Base-by-base conservation (phyloP, 768 basidiomycete species). In the Lactarius sanguifluus region DNA sequence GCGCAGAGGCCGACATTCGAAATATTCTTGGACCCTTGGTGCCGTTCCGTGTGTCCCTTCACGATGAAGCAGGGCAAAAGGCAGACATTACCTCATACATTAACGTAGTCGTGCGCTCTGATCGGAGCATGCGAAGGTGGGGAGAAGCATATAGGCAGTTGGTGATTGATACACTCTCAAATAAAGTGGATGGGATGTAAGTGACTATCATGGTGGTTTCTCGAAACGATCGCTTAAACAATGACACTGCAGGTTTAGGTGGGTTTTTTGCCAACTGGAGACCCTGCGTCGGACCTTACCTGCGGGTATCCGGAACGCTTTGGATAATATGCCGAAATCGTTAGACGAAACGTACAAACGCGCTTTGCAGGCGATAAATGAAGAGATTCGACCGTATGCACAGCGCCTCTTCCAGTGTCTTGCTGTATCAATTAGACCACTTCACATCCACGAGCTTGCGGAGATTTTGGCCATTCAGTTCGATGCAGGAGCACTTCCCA, bases 341-440 rank as follows among this genome's bases (percentile, higher is more conserved):
- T 50, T 65, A 8, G 38, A 65, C 13, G 58, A 23, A n/a, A 65
- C 64, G 0, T 65, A 65, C 18, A 50, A 54, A 9, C 52, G 28
- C 2, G 9, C 58, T 1, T 41, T 65, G 32, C 18, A 15, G 12
- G 47, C 34, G 1, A 65, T 65, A 3, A 32, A 23, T 3, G 34
- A 43, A 6, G 47, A 12, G 5, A 55, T 34, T 2, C 41, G 64
- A 50, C 20, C 36, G 16, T 55, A 34, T 30, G 58, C 64, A 6
- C 64, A 65, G 20, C 58, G 58, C 0, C 28, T 65, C 32, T 65
- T 65, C 25, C 64, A 61, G 7, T 65, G 64, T 13, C 52, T 65
- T 3, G 13, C 54, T 1, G 52, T 34, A 7, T 59, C 64, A 9
- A 30, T 43, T 5, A 41, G 59, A 7, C 64, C 64, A 10, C 30